Evolutionary conservation across 805 yeast species (phyloP).

Genomic region (Vanderwaltozyma tropicalis): DNA sequence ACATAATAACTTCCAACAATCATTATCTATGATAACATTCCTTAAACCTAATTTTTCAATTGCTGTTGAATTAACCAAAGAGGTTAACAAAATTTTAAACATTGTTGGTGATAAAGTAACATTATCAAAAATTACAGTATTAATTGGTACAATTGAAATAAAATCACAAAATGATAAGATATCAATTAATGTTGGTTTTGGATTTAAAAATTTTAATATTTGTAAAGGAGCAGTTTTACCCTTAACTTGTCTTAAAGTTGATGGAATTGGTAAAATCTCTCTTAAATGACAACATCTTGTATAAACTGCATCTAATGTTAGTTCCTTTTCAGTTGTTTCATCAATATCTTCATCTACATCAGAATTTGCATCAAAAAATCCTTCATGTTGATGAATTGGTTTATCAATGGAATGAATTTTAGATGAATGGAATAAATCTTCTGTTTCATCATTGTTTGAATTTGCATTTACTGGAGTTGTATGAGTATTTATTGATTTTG

Average conservation of each 20-base stretch:
- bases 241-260: slow-evolving; percentile 72
- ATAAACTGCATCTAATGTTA: slow-evolving; percentile 54
- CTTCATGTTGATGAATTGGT: slow-evolving; percentile 55
- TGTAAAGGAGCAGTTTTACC: slow-evolving; percentile 70
- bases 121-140: slow-evolving; percentile 68
- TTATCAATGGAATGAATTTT: slow-evolving; percentile 42
- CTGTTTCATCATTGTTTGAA: neutral
- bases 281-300: slow-evolving; percentile 89
- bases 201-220: slow-evolving; percentile 62
- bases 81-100: slow-evolving; percentile 61
- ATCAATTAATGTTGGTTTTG: slow-evolving; percentile 85
- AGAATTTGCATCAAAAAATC: slow-evolving; percentile 36
- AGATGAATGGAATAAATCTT: neutral
- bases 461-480: slow-evolving; percentile 25
- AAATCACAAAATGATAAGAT: slow-evolving; percentile 83
- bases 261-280: slow-evolving; percentile 86
- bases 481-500: slow-evolving; percentile 27
- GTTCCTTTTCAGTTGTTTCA: slow-evolving; percentile 21
- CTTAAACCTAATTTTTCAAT: slow-evolving; percentile 66
- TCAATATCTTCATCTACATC: slow-evolving; percentile 7
- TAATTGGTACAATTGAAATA: slow-evolving; percentile 72
- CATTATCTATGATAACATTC: slow-evolving; percentile 60
- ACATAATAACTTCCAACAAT: slow-evolving; percentile 74
- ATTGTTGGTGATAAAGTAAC: slow-evolving; percentile 64
- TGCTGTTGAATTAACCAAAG: slow-evolving; percentile 54